These are phyloP conservation scores for Passiflora organensis DNA, from an alignment of 345 rosid genomes.

Conservation along the genomic window DNA sequence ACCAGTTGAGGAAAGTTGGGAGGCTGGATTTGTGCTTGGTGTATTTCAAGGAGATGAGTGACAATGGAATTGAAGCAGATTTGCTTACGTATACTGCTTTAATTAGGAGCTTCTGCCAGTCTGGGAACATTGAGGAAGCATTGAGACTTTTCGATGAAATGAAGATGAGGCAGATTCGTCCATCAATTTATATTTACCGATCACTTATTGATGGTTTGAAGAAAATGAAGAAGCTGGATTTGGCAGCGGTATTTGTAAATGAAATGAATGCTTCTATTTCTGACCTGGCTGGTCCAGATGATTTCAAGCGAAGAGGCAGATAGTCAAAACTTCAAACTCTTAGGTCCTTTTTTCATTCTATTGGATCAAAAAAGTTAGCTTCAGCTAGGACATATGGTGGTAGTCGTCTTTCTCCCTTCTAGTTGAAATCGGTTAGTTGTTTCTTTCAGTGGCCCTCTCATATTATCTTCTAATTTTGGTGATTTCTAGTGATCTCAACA, in stretches of 20 bases:
- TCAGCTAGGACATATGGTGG: slow-evolving; percentile 1
- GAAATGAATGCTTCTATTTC: slow-evolving; percentile 53
- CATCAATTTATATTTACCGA: slow-evolving; percentile 59
- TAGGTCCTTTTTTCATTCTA: background rate
- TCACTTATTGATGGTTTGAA: slow-evolving; percentile 39
- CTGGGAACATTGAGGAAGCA: slow-evolving; percentile 56
- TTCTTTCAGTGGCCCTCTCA: background rate
- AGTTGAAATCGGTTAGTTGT: slow-evolving; percentile 15
- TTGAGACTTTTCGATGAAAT: slow-evolving; percentile 65
- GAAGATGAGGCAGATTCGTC: slow-evolving; percentile 56
- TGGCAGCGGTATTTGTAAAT: slow-evolving; percentile 42
- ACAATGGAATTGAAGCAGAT: slow-evolving; percentile 54
- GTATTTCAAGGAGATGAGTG: slow-evolving; percentile 51
- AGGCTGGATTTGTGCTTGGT: slow-evolving; percentile 57
- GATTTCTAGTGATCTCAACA: background rate
- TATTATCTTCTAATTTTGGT: background rate
- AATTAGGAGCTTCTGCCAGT: slow-evolving; percentile 67
- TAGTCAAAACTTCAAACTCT: slow-evolving; percentile 16
- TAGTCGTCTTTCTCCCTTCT: background rate
- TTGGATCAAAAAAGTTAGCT: background rate
- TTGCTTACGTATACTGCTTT: slow-evolving; percentile 75
- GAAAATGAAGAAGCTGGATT: slow-evolving; percentile 47
- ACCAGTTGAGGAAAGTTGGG: slow-evolving; percentile 62
- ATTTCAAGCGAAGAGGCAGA: slow-evolving; percentile 50
- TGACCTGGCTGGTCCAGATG: slow-evolving; percentile 56